These are phyloP conservation scores for Clarkia xantiana DNA, from an alignment of 345 rosid species.

Conservation along the genomic window DNA sequence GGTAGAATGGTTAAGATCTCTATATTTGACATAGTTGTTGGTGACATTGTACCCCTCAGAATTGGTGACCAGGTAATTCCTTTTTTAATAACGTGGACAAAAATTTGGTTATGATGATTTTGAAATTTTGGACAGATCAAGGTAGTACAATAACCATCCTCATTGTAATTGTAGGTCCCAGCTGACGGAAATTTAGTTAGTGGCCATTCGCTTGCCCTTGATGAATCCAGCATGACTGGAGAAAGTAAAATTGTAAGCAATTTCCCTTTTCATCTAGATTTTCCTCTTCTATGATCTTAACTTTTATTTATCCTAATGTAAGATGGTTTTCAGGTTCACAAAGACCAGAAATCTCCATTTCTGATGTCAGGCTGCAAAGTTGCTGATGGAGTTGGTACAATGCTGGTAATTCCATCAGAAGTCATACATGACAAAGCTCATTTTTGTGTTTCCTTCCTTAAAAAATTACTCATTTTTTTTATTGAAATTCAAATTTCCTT, in stretches of 20 bases:
- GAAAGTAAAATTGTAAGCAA: conserved; percentile 94
- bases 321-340: conserved; percentile 49
- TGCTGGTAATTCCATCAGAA: conserved; percentile 49
- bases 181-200: conserved; percentile 87
- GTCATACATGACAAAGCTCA: too few relatives aligned
- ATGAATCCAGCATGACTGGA: conserved; percentile 99
- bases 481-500: too few relatives aligned
- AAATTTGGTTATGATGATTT: neutral
- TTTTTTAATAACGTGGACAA: neutral
- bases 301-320: conserved; percentile 7
- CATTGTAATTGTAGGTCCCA: conserved; percentile 42
- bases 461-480: too few relatives aligned
- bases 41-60: conserved; percentile 84
- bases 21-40: conserved; percentile 92
- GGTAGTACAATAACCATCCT: neutral
- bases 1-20: conserved; percentile 74
- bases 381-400: conserved; percentile 88
- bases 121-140: too few relatives aligned
- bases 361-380: conserved; percentile 99
- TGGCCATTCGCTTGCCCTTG: conserved; percentile 92
- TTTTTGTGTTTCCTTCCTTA: neutral
- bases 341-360: conserved; percentile 86
- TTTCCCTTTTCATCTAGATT: neutral
- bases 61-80: conserved; percentile 91
- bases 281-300: neutral